Conservation (phyloP, 2,329 filamentous ascomycete species). For the Sporothrix mexicana region DNA sequence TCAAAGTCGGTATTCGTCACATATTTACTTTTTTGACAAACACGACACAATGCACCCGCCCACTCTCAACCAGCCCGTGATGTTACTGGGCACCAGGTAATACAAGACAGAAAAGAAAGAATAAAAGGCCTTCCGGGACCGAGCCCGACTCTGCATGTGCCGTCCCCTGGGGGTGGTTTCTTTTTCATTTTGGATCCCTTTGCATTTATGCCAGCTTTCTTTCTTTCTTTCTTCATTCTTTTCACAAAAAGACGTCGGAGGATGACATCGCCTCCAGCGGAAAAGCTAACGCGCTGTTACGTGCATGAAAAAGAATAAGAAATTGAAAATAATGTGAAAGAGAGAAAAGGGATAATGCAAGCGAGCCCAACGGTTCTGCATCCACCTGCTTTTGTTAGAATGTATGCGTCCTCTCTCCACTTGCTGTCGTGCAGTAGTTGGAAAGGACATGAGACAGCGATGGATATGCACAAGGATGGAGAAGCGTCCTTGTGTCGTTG, state of each 20-base stretch:
- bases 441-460: constrained; percentile 14
- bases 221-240: neutral
- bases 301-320: neutral
- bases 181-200: neutral
- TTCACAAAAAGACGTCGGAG: neutral
- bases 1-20: neutral
- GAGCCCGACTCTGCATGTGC: neutral
- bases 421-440: constrained; percentile 13
- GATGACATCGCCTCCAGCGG: neutral
- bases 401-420: neutral
- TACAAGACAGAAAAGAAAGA: neutral
- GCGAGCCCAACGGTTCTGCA: neutral
- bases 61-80: neutral
- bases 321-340: neutral
- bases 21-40: neutral
- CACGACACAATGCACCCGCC: neutral
- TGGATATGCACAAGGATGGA: constrained; percentile 15
- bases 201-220: neutral
- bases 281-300: constrained; percentile 19
- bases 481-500: neutral
- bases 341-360: neutral
- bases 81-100: constrained; percentile 14
- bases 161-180: neutral
- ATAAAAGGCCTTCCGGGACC: neutral
- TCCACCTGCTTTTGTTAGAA: neutral